Evolutionary conservation across 2,329 filamentous ascomycete species (phyloP), one percentile per base, ranked within the genome.

Genomic region (Claviceps maximensis): DNA sequence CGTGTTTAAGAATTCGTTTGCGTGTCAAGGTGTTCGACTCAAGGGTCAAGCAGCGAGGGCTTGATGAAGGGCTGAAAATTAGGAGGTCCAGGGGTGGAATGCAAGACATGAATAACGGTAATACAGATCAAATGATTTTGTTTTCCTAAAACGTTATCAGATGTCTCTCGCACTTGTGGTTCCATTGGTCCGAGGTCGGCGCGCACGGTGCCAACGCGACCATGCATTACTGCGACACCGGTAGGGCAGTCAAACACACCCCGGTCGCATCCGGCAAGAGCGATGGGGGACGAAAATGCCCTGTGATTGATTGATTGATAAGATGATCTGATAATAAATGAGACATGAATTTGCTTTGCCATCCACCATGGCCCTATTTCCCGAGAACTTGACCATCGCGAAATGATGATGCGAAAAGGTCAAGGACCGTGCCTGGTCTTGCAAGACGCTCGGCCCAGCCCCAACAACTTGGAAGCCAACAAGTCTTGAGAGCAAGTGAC

Each of bases 321-420:
- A 55, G 53, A 55, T 55, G 51, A 55, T 55, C 50, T 50, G 53
- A 55, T 53, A 50, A 55, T 21, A 21, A 19, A 15, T 36, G 19
- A 33, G 17, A 42, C 40, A 42, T 21, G 40, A 8, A n/a, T 29
- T 25, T 46, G 23, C 19, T 3, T 21, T 21, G 19, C 19, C 36
- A n/a, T 38, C 4, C 27, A 29, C 8, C 27, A 29, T 8, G 15
- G 15, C 36, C 36, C 36, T 38, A n/a, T n/a, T n/a, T 38, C 36
- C 36, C 3, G 36, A 4, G 36, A 6, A 7, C 15, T n/a, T n/a
- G 3, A 38, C 36, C 36, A 38, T n/a, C n/a, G n/a, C n/a, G n/a
- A 38, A 38, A 17, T 38, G 15, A 15, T 15, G 33, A n/a, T 4
- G 5, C 33, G 33, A 7, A 38, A 38, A 17, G 33, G 33, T 17